Base-by-base conservation (phyloP, 2,329 filamentous ascomycete genomes). In the Dactylellina leptospora region DNA sequence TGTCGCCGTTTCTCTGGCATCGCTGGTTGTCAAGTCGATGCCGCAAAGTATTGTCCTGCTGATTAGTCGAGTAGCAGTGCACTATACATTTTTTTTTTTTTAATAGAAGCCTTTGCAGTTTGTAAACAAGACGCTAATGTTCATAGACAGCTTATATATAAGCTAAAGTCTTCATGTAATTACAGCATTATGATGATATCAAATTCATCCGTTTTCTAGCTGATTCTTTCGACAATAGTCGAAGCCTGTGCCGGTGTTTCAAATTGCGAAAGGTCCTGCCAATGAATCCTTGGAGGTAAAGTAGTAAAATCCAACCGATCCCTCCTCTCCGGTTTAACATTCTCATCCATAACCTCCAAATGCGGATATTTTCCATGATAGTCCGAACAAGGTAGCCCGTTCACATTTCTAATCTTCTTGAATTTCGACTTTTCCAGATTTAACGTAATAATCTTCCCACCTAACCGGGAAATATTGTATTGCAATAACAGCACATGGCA, bases 271-370 rank as follows among this genome's bases (percentile, higher is more conserved):
- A 56, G 18, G 18, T 64, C 60, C 13, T 28, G 18, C 60, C 60
- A 64, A 56, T 48, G 38, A 16, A 64, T 56, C 42, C 60, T 42
- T 9, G 60, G 40, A 5, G 48, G 59, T 1, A 20, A n/a, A n/a
- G 2, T 18, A 9, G 25, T 51, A 18, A 51, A 33, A 20, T 33
- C 47, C 23, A 51, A 30, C 23, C 2, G n/a, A 16, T 51, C 25
- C 13, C 20, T 20, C 9, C n/a, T 6, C 3, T 20, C 11, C 4
- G 11, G 9, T 16, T n/a, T 40, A 27, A 45, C 30, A 20, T 28
- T 30, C 9, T 22, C 20, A 16, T 42, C 36, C 16, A 63, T 22
- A 10, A 55, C 18, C 38, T 64, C 60, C 9, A 64, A 1, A 5
- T 20, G 23, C 10, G 28, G 27, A 50, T 64, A 56, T 4, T 9